A percentile compares a stretch with the other conserved stretches of the same genome.
Evolutionary conservation across 495 filamentous ascomycete species (phyloP).

Genomic region (Antarctomyces pellizariae): DNA sequence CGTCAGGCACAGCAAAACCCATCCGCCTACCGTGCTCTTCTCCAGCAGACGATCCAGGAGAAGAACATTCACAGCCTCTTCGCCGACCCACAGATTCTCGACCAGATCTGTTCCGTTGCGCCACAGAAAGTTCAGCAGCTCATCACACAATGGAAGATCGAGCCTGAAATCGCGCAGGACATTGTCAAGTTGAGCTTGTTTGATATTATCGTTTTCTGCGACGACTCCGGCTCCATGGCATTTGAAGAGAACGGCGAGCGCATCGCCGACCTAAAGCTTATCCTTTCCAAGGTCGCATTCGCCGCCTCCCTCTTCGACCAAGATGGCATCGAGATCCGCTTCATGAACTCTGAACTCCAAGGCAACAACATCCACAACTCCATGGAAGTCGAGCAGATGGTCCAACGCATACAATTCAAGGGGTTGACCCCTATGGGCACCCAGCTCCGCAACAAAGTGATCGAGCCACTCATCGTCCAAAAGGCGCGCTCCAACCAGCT

Average conservation of each 20-base stretch:
- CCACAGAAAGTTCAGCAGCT: too few relatives aligned
- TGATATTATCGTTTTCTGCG: slow-evolving; percentile 32
- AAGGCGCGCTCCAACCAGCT: slow-evolving; percentile 18
- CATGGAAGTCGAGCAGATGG: slow-evolving; percentile 32
- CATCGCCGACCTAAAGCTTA: slow-evolving; percentile 39
- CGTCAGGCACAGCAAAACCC: too few relatives aligned
- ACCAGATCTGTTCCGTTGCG: too few relatives aligned
- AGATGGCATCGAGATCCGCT: slow-evolving; percentile 45
- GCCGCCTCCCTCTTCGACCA: slow-evolving; percentile 45
- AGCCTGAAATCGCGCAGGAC: slow-evolving; percentile 39
- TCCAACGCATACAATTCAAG: slow-evolving; percentile 33
- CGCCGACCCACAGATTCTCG: too few relatives aligned
- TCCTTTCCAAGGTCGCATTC: slow-evolving; percentile 34
- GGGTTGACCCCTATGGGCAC: slow-evolving; percentile 49
- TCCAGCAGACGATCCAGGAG: too few relatives aligned
- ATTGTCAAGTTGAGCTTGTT: slow-evolving; percentile 42
- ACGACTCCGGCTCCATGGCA: slow-evolving; percentile 50
- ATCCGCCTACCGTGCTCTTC: too few relatives aligned
- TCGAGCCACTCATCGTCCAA: slow-evolving; percentile 28
- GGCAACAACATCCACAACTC: slow-evolving; percentile 31
- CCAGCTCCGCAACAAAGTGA: slow-evolving; percentile 32
- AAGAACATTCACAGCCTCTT: too few relatives aligned
- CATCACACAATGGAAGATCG: slow-evolving; percentile 33
- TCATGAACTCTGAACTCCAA: slow-evolving; percentile 35
- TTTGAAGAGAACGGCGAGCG: slow-evolving; percentile 35